Base-by-base conservation (phyloP, 208 protist species). In the Trypanosoma cruzi region DNA sequence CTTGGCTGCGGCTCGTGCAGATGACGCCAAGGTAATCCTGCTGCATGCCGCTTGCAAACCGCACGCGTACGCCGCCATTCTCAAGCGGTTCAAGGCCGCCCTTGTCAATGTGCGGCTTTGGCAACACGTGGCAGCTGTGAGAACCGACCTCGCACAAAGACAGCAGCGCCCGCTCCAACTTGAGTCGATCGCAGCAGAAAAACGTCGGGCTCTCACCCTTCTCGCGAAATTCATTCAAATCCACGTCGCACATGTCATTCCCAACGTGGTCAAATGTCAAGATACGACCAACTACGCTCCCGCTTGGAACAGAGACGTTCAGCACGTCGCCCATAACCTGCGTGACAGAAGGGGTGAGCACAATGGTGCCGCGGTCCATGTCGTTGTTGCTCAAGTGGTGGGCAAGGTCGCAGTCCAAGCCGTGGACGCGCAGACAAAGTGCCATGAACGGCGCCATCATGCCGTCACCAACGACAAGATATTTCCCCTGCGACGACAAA, bases 131-230 rank as follows among this genome's bases (percentile, higher is more conserved):
- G 70, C 92, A 97, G 74, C 86, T 86, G 78, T 95, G 88, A 13
- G 77, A 67, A 57, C 92, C 92, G 29, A 94, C 73, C 68, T 84
- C 66, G 61, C 92, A 97, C 46, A 97, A 75, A 29, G 89, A 93
- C 29, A 97, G 64, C 72, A 97, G 68, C 48, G 88, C 84, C 2
- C 80, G 79, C 73, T 95, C 85, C 53, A 97, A 82, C 71, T 95
- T 95, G 13, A 85, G 79, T 0, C 91, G 78, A 58, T 97, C 89
- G 56, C 91, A 97, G 80, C 88, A 95, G 67, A 96, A 97, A 76
- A 97, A 97, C 3, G 93, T 96, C n/a, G 90, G 90, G 55, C 86
- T 95, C 80, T 96, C 91, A n/a, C 92, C 92, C 71, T 94, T 90
- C 68, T 94, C 90, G 36, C 92, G 91, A 58, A 96, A 96, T 68